phyloP scores from a whole-genome alignment of 2,329 filamentous ascomycete species.

The Paraphaeosphaeria minitans region DNA sequence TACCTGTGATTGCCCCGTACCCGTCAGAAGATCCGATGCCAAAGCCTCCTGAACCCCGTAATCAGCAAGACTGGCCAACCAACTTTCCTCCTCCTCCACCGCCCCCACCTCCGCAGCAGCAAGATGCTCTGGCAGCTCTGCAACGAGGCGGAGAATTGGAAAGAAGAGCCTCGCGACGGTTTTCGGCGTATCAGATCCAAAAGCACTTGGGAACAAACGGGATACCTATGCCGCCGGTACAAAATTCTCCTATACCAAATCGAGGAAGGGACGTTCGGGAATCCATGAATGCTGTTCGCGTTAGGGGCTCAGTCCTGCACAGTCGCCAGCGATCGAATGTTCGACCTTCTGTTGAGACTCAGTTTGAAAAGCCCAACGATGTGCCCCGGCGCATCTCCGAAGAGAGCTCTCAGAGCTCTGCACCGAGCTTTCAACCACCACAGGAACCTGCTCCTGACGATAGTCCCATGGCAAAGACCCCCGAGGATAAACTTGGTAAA shows the following conservation, averaged over 20 bases:
- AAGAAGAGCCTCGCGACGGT: conserved; percentile 86
- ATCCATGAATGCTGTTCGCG: conserved; percentile 75
- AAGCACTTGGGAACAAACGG: conserved; percentile 89
- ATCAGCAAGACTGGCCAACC: conserved; percentile 53
- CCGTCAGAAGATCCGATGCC: conserved; percentile 64
- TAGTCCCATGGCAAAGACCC: conserved; percentile 57
- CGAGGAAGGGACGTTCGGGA: conserved; percentile 82
- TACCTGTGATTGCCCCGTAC: conserved; percentile 75
- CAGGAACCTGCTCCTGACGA: conserved; percentile 34
- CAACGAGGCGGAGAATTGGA: conserved; percentile 93
- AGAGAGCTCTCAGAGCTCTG: conserved; percentile 55
- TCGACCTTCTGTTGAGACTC: conserved; percentile 60
- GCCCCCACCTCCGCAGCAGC: conserved; percentile 79
- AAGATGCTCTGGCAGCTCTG: conserved; percentile 87
- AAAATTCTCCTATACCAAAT: conserved; percentile 83
- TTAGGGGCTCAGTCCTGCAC: conserved; percentile 61
- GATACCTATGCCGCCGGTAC: conserved; percentile 78
- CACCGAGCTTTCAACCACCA: conserved; percentile 44
- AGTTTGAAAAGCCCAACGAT: conserved; percentile 60
- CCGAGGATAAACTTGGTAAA: conserved; percentile 66
- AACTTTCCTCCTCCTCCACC: conserved; percentile 75
- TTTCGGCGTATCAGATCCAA: conserved; percentile 95
- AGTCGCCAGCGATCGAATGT: conserved; percentile 58
- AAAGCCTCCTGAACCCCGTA: conserved; percentile 36
- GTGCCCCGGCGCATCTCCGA: conserved; percentile 65